A percentile compares a stretch with the other conserved stretches of the same genome.
These are phyloP conservation scores for Russula griseocarnosa DNA, from an alignment of 768 basidiomycete genomes.

Conservation along the genomic window DNA sequence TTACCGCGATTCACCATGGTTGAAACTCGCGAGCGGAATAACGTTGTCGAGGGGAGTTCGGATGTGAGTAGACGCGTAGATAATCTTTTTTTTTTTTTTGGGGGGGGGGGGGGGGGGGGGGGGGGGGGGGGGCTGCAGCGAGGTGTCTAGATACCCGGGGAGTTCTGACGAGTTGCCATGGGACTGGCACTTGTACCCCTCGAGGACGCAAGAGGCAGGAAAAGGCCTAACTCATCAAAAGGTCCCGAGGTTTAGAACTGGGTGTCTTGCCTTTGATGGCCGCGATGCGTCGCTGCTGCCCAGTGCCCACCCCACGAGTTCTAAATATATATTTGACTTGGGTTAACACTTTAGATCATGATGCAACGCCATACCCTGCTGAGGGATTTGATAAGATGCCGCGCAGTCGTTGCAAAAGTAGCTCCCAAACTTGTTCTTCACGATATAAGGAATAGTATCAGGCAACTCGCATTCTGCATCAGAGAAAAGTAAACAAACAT, in stretches of 20 bases:
- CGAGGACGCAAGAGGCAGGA: conserved; percentile 16
- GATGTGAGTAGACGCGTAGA: too few relatives aligned
- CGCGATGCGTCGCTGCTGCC: conserved; percentile 18
- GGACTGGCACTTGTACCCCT: conserved; percentile 25
- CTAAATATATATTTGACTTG: conserved; percentile 2
- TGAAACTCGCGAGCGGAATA: not conserved
- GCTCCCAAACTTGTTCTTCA: too few relatives aligned
- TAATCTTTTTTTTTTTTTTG: not conserved
- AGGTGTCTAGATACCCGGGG: conserved; percentile 21
- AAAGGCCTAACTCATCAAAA: conserved; percentile 9
- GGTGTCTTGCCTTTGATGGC: conserved; percentile 21
- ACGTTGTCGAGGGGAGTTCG: not conserved
- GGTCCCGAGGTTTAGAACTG: conserved; percentile 23
- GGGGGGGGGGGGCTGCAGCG: conserved; percentile 17
- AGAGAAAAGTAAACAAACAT: too few relatives aligned
- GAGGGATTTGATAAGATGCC: too few relatives aligned
- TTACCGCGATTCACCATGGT: too few relatives aligned
- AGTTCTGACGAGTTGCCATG: conserved; percentile 20
- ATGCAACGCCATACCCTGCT: too few relatives aligned
- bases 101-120: too few relatives aligned
- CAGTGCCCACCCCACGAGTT: conserved; percentile 11
- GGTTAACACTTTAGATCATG: too few relatives aligned
- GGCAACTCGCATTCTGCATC: too few relatives aligned
- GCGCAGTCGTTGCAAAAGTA: too few relatives aligned
- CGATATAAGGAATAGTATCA: too few relatives aligned